Percentiles rank a stretch among this genome's conserved stretches.
Evolutionary conservation across 1,284 basidiomycete species (phyloP).

Genomic region (Gymnopus androsaceus): DNA sequence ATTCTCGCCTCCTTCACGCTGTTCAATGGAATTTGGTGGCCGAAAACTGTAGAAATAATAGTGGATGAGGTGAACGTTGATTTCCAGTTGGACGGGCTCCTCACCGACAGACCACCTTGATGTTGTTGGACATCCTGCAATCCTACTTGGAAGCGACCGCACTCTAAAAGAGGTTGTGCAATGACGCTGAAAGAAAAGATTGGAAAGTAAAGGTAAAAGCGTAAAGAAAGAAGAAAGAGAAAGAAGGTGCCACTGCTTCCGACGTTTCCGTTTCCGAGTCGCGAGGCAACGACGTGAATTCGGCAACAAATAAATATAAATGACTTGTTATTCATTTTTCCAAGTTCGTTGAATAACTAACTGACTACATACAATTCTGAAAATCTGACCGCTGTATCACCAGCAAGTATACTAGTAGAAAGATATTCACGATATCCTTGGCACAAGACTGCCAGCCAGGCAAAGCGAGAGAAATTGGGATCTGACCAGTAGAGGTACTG

Average conservation of each 20-base stretch:
- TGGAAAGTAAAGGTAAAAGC: constrained; percentile 9
- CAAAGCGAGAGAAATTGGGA: too few species aligned
- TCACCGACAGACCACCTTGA: constrained; percentile 94
- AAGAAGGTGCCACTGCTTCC: too few species aligned
- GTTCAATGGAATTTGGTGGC: constrained; percentile 91
- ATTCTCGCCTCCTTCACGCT: constrained; percentile 87
- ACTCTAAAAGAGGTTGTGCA: not conserved
- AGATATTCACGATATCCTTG: too few species aligned
- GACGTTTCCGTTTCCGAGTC: constrained; percentile 5
- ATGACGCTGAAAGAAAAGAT: not conserved
- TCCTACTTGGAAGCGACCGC: constrained; percentile 2
- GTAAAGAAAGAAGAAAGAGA: constrained; percentile 6
- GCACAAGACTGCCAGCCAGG: too few species aligned
- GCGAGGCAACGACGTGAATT: constrained; percentile 25
- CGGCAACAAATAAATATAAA: constrained; percentile 4
- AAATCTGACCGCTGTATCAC: too few species aligned
- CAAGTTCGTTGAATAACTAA: too few species aligned
- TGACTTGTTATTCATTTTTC: too few species aligned
- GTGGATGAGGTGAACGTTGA: not conserved
- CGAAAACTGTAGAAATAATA: constrained; percentile 74
- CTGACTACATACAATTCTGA: too few species aligned
- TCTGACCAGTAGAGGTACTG: too few species aligned
- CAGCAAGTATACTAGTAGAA: too few species aligned
- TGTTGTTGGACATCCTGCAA: constrained; percentile 71
- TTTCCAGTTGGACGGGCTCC: constrained; percentile 29